Base-by-base conservation (phyloP, 1,139 yeast species). In the Blastobotrys capitulatus region DNA sequence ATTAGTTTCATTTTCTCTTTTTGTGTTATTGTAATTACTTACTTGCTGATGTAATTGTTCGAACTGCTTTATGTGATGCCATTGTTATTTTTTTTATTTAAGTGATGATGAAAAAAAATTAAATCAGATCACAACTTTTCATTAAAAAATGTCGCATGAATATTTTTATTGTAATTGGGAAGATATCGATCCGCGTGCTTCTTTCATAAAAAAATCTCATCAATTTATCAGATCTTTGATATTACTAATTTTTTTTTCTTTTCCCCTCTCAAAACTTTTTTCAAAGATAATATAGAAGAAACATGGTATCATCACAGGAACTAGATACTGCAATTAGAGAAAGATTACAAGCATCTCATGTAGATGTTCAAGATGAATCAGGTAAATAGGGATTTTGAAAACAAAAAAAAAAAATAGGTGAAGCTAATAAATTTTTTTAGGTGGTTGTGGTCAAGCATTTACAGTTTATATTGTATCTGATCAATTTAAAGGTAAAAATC, bases 391-490 rank as follows among this genome's bases (percentile, higher is more conserved):
- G n/a, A n/a, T n/a, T n/a, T n/a, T 29, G 31, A 13, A 9, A 25
- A 3, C 19, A 6, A 13, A 15, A 27, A 29, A 29, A n/a, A 29
- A 15, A 22, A 34, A n/a, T n/a, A n/a, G n/a, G n/a, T n/a, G n/a
- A n/a, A n/a, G n/a, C 42, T 27, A 38, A 31, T 19, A n/a, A 38
- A 12, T n/a, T 7, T n/a, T 15, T 15, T 18, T 38, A 38, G 89
- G 95, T 7, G 95, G 95, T 0, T 85, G 95, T 64, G 95, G 95
- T 4, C 94, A 85, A 63, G 92, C 94, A 3, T 85, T 83, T 68
- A 90, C 71, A 53, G 75, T 89, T 37, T 78, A 86, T 2, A 90
- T 94, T 25, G 97, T 92, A 18, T 83, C 92, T n/a, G 75, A 76
- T 38, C 60, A 75, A 37, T 92, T 92, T 67, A 69, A 74, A 54